These are phyloP conservation scores for Trichocladium uniseriatum DNA, from an alignment of 495 filamentous ascomycete species.

Conservation along the genomic window DNA sequence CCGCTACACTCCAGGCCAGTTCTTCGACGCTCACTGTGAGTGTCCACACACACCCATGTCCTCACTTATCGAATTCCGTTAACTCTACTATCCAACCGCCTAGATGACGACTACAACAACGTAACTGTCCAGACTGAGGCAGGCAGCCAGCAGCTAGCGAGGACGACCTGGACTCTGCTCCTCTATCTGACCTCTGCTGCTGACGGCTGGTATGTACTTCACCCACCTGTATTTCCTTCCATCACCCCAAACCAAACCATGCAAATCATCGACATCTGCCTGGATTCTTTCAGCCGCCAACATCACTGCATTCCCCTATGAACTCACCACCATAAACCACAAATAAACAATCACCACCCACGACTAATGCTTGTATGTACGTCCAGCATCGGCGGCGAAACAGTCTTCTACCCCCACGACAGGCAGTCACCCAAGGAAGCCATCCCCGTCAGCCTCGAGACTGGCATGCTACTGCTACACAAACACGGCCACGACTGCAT, in stretches of 20 bases:
- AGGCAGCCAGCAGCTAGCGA: conserved; percentile 39
- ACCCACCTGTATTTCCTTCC: too few species aligned
- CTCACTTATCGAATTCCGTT: background rate
- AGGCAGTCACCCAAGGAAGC: conserved; percentile 47
- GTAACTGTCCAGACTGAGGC: conserved; percentile 44
- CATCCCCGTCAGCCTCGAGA: conserved; percentile 61
- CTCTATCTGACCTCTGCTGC: conserved; percentile 69
- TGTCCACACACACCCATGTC: conserved; percentile 10
- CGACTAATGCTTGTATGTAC: too few species aligned
- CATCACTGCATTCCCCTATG: background rate
- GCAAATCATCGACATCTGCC: too few species aligned
- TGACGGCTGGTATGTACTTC: conserved; percentile 11
- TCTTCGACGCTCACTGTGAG: conserved; percentile 82
- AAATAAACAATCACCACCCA: too few species aligned
- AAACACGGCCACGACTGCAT: conserved; percentile 84
- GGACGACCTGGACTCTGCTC: conserved; percentile 87
- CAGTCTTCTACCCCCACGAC: conserved; percentile 80
- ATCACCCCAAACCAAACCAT: background rate
- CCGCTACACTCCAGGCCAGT: conserved; percentile 79
- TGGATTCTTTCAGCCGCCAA: too few species aligned
- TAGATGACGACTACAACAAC: conserved; percentile 72
- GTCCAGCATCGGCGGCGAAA: conserved; percentile 66
- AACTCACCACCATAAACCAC: background rate
- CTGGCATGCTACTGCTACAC: conserved; percentile 77
- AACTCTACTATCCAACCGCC: background rate